Conservation (phyloP, 2,329 filamentous ascomycete species). For the Mariannaea sp. region DNA sequence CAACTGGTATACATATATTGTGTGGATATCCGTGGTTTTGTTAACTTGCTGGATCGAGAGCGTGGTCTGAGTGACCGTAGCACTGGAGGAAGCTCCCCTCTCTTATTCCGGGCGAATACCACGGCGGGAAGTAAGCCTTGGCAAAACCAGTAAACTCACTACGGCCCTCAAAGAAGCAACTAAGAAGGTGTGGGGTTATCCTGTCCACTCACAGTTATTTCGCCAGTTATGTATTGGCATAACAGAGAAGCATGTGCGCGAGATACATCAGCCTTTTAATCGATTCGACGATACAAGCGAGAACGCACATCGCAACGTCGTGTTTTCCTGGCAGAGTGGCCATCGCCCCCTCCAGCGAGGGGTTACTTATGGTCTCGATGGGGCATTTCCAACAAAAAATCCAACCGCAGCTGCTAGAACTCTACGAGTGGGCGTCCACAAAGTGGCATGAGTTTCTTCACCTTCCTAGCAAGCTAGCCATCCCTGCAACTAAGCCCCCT, state of each 20-base stretch:
- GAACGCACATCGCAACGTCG: background rate
- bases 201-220: background rate
- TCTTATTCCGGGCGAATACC: background rate
- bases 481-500: too few relatives aligned
- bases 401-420: conserved; percentile 4
- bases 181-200: background rate
- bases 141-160: background rate
- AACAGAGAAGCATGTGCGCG: conserved; percentile 11
- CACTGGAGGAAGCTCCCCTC: background rate
- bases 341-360: conserved; percentile 15
- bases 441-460: background rate
- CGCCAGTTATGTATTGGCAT: conserved; percentile 15
- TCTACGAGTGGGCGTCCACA: conserved; percentile 7
- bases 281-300: conserved; percentile 4
- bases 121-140: background rate
- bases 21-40: background rate
- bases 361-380: conserved; percentile 14
- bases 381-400: conserved; percentile 15
- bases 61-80: background rate
- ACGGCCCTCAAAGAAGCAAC: background rate
- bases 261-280: background rate
- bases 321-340: conserved; percentile 21
- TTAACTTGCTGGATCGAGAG: background rate
- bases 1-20: background rate
- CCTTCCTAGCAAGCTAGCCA: background rate